Conservation (phyloP, 2,329 filamentous ascomycete species). For the Dactylonectria estremocensis region DNA sequence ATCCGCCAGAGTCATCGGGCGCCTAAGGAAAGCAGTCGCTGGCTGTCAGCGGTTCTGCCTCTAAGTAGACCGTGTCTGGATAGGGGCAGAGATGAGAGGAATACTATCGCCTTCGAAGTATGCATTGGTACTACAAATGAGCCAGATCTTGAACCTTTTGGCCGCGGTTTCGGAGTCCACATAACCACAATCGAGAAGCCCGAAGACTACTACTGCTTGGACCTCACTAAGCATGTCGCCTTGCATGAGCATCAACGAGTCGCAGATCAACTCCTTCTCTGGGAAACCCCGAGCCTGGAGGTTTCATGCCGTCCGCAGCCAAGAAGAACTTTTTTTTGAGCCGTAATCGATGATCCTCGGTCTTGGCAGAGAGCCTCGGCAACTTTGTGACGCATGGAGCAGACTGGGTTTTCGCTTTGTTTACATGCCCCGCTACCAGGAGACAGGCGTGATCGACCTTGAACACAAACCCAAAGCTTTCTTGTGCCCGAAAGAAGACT, state of each 20-base stretch:
- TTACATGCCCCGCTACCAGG: no score
- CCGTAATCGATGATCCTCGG: slow-evolving; percentile 52
- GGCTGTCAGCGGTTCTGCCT: slow-evolving; percentile 76
- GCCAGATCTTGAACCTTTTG: slow-evolving; percentile 66
- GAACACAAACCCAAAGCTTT: no score
- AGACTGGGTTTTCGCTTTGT: no score
- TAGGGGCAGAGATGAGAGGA: slow-evolving; percentile 68
- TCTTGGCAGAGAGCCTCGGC: slow-evolving; percentile 24
- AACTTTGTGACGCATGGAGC: no score
- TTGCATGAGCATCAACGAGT: slow-evolving; percentile 63
- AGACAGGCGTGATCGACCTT: no score
- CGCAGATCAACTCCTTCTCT: slow-evolving; percentile 53
- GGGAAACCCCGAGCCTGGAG: slow-evolving; percentile 56
- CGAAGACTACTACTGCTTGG: slow-evolving; percentile 63
- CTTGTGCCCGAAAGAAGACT: no score
- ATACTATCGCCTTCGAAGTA: slow-evolving; percentile 34
- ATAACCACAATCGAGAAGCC: slow-evolving; percentile 60
- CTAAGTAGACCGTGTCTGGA: slow-evolving; percentile 73
- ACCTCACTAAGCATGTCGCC: slow-evolving; percentile 61
- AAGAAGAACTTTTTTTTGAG: no score
- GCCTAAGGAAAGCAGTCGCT: slow-evolving; percentile 72
- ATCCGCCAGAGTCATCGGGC: slow-evolving; percentile 66
- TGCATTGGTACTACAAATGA: slow-evolving; percentile 33
- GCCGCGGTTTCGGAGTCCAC: slow-evolving; percentile 59
- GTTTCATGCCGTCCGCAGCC: slow-evolving; percentile 61